Percentiles rank a stretch among this genome's conserved stretches.
Evolutionary conservation across 768 basidiomycete species (phyloP).

Genomic region (Coprinellus micaceus): DNA sequence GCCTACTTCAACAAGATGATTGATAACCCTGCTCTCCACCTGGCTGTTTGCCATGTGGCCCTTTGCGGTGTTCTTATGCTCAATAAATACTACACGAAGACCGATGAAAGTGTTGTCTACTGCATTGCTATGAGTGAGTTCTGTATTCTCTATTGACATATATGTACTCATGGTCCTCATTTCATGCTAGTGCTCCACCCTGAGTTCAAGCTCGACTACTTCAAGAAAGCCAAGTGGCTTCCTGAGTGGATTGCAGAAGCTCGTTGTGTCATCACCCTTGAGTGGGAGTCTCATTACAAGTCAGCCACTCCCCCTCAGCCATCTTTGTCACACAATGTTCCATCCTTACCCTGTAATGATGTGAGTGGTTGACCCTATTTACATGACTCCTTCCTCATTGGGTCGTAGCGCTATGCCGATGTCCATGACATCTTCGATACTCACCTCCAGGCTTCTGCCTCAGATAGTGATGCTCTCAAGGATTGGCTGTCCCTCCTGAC

Average conservation of each 20-base stretch:
- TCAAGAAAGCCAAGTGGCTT: conserved; percentile 18
- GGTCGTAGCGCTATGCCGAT: conserved; percentile 1
- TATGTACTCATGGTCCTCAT: not conserved
- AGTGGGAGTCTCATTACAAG: conserved; percentile 21
- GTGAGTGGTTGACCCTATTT: conserved; percentile 5
- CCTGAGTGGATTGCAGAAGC: conserved; percentile 25
- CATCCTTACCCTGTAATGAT: not conserved
- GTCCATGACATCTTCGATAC: conserved; percentile 4
- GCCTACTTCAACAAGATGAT: conserved; percentile 17
- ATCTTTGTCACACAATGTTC: not conserved
- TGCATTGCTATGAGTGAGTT: conserved; percentile 33
- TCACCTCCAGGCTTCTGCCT: not conserved
- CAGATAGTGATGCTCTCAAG: conserved; percentile 5
- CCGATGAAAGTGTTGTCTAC: conserved; percentile 29
- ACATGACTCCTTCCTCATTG: not conserved
- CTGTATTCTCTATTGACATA: not conserved
- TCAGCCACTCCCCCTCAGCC: not conserved
- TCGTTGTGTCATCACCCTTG: conserved; percentile 11
- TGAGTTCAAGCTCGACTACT: conserved; percentile 22
- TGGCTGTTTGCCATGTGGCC: conserved; percentile 10
- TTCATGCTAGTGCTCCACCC: conserved; percentile 27
- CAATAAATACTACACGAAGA: conserved; percentile 30
- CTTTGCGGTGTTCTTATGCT: conserved; percentile 25
- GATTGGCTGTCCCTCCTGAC: conserved; percentile 8
- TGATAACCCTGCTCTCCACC: conserved; percentile 7